phyloP scores from a whole-genome alignment of 2,329 filamentous ascomycete species.

The Fusarium sp. region DNA sequence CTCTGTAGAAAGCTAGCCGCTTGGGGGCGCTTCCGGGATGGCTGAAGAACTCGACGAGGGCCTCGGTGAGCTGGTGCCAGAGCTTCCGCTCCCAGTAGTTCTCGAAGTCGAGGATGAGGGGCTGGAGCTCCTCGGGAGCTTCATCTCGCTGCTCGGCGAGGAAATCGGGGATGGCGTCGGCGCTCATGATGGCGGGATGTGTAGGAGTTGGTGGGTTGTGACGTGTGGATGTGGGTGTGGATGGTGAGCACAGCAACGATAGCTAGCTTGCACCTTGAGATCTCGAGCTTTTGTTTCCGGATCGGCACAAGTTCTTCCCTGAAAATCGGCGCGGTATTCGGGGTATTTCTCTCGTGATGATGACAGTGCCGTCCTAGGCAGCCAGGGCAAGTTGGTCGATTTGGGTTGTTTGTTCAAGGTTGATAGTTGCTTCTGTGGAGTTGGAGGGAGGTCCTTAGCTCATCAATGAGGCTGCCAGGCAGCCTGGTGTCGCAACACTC shows the following conservation, averaged over 20 bases:
- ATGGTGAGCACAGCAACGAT: slow-evolving; percentile 38
- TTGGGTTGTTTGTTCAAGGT: slow-evolving; percentile 16
- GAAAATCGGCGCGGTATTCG: not conserved
- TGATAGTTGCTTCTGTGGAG: slow-evolving; percentile 35
- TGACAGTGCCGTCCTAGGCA: not conserved
- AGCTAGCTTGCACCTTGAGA: slow-evolving; percentile 37
- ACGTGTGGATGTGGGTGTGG: slow-evolving; percentile 23
- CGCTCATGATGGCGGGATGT: slow-evolving; percentile 68
- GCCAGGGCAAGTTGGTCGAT: slow-evolving; percentile 1
- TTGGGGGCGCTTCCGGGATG: slow-evolving; percentile 80
- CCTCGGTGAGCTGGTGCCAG: slow-evolving; percentile 97
- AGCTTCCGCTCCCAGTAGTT: slow-evolving; percentile 98
- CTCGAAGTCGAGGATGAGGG: slow-evolving; percentile 89
- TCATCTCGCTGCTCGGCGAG: slow-evolving; percentile 87
- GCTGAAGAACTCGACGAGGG: slow-evolving; percentile 87
- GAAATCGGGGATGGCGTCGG: slow-evolving; percentile 89
- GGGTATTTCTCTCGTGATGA: not conserved
- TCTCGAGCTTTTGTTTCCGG: slow-evolving; percentile 10
- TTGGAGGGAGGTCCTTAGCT: slow-evolving; percentile 37
- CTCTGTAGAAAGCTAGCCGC: slow-evolving; percentile 89
- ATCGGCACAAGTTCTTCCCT: not conserved
- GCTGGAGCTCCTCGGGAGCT: slow-evolving; percentile 86
- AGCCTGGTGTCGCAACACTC: slow-evolving; percentile 50
- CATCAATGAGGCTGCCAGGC: slow-evolving; percentile 50
- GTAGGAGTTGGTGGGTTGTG: slow-evolving; percentile 19